Conservation (phyloP, 2,329 filamentous ascomycete genomes). For the Nemania serpens region DNA sequence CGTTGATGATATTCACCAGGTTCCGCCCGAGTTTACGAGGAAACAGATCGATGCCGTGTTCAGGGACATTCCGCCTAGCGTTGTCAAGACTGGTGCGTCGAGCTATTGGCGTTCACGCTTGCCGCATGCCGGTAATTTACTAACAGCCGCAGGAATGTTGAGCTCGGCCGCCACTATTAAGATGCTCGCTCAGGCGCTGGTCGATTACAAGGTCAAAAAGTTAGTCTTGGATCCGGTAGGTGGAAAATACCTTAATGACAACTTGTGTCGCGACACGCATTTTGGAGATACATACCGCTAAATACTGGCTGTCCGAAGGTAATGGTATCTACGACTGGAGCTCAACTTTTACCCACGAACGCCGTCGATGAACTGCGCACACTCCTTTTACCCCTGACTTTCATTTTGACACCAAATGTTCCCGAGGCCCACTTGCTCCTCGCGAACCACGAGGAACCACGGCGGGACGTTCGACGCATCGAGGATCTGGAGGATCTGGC, state of each 20-base stretch:
- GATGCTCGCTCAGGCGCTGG: conserved; percentile 68
- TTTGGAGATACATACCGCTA: background rate
- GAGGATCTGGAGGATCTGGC: conserved; percentile 73
- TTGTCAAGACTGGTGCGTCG: conserved; percentile 82
- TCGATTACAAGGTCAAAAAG: conserved; percentile 58
- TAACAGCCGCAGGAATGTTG: conserved; percentile 70
- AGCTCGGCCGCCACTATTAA: conserved; percentile 72
- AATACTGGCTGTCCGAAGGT: conserved; percentile 59
- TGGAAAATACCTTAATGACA: background rate
- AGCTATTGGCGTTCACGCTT: background rate
- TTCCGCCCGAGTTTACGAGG: conserved; percentile 76
- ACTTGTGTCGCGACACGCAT: background rate
- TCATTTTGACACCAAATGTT: conserved; percentile 39
- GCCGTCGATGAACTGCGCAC: conserved; percentile 66
- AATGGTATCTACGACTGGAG: conserved; percentile 87
- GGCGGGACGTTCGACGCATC: conserved; percentile 55
- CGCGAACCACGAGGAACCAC: conserved; percentile 45
- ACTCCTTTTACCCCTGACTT: conserved; percentile 67
- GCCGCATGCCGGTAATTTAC: background rate
- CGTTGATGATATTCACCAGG: conserved; percentile 78
- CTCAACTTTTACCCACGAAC: conserved; percentile 66
- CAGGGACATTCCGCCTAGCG: conserved; percentile 83
- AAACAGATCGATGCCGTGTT: conserved; percentile 87
- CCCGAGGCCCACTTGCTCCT: conserved; percentile 29
- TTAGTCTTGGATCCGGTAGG: conserved; percentile 77